Evolutionary conservation across 2,329 filamentous ascomycete species (phyloP), one percentile per base, ranked within the genome.

Genomic region (Aspergillus sp.): DNA sequence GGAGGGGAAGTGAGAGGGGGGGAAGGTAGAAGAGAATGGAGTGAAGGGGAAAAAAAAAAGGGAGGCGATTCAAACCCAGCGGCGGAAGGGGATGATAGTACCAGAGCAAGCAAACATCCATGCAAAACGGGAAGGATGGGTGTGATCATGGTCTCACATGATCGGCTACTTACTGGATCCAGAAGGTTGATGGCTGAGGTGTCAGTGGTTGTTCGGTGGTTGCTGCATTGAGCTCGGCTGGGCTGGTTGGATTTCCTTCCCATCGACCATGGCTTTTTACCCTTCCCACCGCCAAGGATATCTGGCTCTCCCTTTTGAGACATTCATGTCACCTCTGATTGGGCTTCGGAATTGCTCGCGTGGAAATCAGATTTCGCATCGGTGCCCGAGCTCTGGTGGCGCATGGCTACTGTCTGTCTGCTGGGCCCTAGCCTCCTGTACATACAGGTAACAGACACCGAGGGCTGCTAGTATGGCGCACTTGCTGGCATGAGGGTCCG

Each of bases 111-210:
- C 41, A 45, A 45, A 45, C 41, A 45, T 43, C 17, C 39, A 43
- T 17, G 17, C 39, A 43, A 19, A 43, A 43, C n/a, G 39, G 39
- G 39, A n/a, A 17, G 6, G 39, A 43, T 19, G 41, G 9, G 41
- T 13, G 19, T n/a, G 41, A 45, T 7, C 2, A 19, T 23, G 41
- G 47, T 17, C 25, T 50, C 47, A 50, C 47, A 50, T 50, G 47
- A 50, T 19, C 47, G 25, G 47, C 13, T 28, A 9, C 15, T 50
- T 50, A 50, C 47, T 50, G 15, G 3, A 50, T 50, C n/a, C n/a
- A 50, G 47, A 15, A 32, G 47, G 8, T 50, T 49, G 45, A 49
- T 49, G 45, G 45, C 45, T 49, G 13, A 49, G 45, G 45, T 49
- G 45, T 49, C 45, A 9, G 21, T 30, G 12, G 32, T 13, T 36